Conservation (phyloP, 345 rosid species). For the Conringia planisiliqua region DNA sequence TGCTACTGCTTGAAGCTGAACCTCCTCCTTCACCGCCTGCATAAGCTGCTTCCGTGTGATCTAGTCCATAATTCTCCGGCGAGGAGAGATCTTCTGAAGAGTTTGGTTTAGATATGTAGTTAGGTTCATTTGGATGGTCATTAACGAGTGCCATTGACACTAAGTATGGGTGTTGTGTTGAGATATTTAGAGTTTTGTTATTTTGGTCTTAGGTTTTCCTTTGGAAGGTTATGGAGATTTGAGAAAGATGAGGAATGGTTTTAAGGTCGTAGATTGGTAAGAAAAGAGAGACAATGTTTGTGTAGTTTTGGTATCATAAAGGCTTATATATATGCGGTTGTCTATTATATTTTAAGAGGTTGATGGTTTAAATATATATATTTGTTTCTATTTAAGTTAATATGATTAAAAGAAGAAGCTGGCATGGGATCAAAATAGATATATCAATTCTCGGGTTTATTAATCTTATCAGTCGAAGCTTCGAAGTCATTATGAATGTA, state of each 20-base stretch:
- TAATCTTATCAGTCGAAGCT: conserved; percentile 17
- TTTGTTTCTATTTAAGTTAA: background rate
- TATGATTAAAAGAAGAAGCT: conserved; percentile 10
- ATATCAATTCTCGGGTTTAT: background rate
- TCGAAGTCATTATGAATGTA: conserved; percentile 1
- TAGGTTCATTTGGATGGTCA: conserved; percentile 7
- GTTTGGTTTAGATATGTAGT: conserved; percentile 10
- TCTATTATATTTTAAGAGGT: background rate
- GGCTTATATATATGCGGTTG: conserved; percentile 21
- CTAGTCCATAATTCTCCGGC: conserved; percentile 17
- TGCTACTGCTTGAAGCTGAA: conserved; percentile 47
- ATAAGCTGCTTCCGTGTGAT: background rate
- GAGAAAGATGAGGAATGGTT: background rate
- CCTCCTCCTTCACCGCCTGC: background rate
- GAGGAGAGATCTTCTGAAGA: conserved; percentile 35
- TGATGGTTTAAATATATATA: background rate
- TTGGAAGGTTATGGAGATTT: background rate
- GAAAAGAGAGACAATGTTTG: conserved; percentile 13
- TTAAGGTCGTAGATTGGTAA: conserved; percentile 4
- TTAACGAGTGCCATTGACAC: conserved; percentile 20
- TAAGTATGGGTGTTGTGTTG: background rate
- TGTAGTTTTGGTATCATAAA: conserved; percentile 15
- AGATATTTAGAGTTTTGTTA: background rate
- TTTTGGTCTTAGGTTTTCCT: background rate
- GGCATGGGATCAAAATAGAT: conserved; percentile 11